phyloP scores from a whole-genome alignment of 148 eudicot genomes.

The Cornus kousa region DNA sequence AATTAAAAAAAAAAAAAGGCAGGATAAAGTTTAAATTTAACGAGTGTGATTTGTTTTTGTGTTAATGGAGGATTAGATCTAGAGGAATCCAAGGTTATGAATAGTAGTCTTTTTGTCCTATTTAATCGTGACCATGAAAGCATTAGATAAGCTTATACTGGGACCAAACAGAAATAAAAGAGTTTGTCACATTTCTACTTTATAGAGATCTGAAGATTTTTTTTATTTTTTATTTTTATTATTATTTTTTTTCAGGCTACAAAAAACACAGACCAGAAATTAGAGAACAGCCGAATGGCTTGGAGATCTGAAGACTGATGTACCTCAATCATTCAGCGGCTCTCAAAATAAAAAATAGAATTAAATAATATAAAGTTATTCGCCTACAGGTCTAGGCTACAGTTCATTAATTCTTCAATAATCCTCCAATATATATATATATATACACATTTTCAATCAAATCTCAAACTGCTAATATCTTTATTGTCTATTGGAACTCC shows the following conservation, averaged over 20 bases:
- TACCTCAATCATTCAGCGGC: constrained; percentile 8
- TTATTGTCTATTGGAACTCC: background rate
- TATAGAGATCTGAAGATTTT: background rate
- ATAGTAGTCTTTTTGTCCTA: no score
- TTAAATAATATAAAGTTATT: background rate
- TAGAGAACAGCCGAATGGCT: no score
- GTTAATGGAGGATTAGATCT: background rate
- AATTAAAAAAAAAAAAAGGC: no score
- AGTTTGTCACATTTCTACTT: no score
- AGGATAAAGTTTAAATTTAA: no score
- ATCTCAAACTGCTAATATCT: no score
- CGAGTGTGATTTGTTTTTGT: no score
- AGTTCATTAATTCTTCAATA: background rate
- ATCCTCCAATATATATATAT: background rate
- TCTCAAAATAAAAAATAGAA: background rate
- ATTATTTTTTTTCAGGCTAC: no score
- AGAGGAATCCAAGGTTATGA: background rate
- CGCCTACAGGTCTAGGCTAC: no score
- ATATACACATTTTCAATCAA: no score
- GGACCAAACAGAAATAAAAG: background rate
- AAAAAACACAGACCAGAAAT: no score
- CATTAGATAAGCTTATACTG: background rate
- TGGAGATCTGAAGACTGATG: background rate
- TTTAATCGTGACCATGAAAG: background rate
- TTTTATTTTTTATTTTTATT: no score